Base-by-base conservation (phyloP, 441 rosid species). In the Arabidopsis hybrid region DNA sequence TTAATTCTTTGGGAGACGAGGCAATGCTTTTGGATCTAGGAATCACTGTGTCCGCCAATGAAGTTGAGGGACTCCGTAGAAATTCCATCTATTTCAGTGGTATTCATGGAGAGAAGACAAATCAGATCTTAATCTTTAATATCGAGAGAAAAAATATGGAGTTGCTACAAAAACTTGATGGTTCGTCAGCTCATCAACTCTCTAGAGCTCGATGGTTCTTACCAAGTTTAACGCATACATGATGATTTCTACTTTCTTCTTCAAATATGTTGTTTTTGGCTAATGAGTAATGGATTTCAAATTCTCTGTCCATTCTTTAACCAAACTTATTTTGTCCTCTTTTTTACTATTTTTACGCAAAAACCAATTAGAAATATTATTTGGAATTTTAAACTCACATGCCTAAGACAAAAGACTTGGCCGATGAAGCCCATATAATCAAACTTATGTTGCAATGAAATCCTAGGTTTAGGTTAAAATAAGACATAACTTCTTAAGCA, bases 1-100 rank as follows among this genome's bases (percentile, higher is more conserved):
- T 60, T 60, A 10, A 40, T 11, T 60, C 50, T 39, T 40, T 40
- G 49, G 34, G 47, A 9, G 11, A 60, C 16, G 49, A 60, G 34
- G 46, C 64, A 17, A 59, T 59, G 46, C 31, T 59, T 59, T 38
- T 17, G n/a, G 64, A 59, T 59, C 31, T 59, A 59, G 64, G 64
- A 3, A 21, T 36, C 46, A 36, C 64, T 59, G 64, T 59, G 29
- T n/a, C 6, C 46, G 64, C 45, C 26, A 17, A 38, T 36, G 14
- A 59, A 11, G 17, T 35, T 16, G 62, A 57, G 12, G 42, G 46
- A 59, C 43, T 38, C 6, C 6, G 11, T 8, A 59, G 46, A 59
- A 59, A 59, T 11, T 59, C n/a, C 9, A 59, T 59, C 8, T 59
- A 38, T 39, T 60, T 39, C 65, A 11, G 3, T 39, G 10, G 8